Base-by-base conservation (phyloP, 306 rosid genomes). In the Arachis stenosperma region DNA sequence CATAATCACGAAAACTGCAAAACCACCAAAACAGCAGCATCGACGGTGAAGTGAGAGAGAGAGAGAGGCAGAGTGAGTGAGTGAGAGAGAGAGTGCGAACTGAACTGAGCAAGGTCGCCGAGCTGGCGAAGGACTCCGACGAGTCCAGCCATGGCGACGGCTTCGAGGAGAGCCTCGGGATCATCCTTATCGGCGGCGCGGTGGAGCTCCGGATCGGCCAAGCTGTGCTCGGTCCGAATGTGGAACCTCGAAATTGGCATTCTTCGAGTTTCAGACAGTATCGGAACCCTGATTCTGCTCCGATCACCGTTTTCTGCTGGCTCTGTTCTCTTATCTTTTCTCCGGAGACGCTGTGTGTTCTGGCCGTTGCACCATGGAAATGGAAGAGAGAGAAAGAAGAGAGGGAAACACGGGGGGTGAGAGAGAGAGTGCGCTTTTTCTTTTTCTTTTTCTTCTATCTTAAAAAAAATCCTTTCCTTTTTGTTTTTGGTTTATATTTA, bases 61-160 rank as follows among this genome's bases (percentile, higher is more conserved):
- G 6, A 69, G 61, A 57, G 40, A 55, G 55, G 10, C 17, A 51
- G 50, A 67, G 58, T 11, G 33, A n/a, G 60, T 14, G 59, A 54
- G 59, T 14, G 57, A 60, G 70, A 42, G 44, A 51, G 12, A 42
- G 75, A 43, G 43, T 47, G 71, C 8, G 75, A 70, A 67, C 89
- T 81, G 43, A 94, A 95, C 99, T 92, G 97, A 6, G 98, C 87
- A 29, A 95, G 97, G 87, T 95, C 98, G 2, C 98, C 99, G 75
- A 95, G 98, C 82, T 95, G 99, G 62, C 99, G 99, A 73, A 95
- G 81, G 61, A 95, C 86, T 3, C 98, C 99, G 43, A 87, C 96
- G 41, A 95, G 93, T 51, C 92, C 98, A 0, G 92, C 88, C 93
- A 92, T 87, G 71, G 98, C 90, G 10, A 92, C 88, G 12, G 92